Percentiles rank a stretch among this genome's conserved stretches.
These are phyloP conservation scores for Arthrobotrys conoides DNA, from an alignment of 2,329 filamentous ascomycete genomes.

Conservation along the genomic window DNA sequence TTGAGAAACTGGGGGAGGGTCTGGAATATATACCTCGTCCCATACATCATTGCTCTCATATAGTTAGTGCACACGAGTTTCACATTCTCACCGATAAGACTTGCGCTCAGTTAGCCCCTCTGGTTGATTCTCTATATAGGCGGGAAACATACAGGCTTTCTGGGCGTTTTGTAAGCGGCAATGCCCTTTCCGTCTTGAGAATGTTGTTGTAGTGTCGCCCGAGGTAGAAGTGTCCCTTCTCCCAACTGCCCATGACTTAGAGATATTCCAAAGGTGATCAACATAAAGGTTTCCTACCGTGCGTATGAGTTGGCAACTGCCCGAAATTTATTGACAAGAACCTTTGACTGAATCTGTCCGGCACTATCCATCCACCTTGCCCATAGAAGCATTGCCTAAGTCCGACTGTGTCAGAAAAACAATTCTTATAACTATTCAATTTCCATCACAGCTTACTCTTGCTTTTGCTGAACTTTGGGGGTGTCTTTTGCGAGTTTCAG, in stretches of 20 bases:
- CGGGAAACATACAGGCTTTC: slow-evolving; percentile 73
- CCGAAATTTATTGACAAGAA: slow-evolving; percentile 85
- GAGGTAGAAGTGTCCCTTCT: slow-evolving; percentile 97
- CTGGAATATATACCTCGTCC: slow-evolving; percentile 96
- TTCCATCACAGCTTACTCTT: slow-evolving; percentile 27
- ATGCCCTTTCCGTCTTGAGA: slow-evolving; percentile 85
- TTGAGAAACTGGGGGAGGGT: slow-evolving; percentile 92
- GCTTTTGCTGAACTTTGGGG: slow-evolving; percentile 59
- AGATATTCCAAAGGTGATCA: slow-evolving; percentile 65
- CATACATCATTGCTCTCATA: slow-evolving; percentile 84
- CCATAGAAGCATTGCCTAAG: slow-evolving; percentile 85
- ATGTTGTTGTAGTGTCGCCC: slow-evolving; percentile 98
- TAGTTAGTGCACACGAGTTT: slow-evolving; percentile 96
- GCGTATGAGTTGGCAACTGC: slow-evolving; percentile 77
- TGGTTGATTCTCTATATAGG: not conserved
- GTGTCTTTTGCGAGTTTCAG: slow-evolving; percentile 42
- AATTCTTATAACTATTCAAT: not conserved
- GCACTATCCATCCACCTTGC: slow-evolving; percentile 97
- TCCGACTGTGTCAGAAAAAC: slow-evolving; percentile 74
- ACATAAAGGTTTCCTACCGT: slow-evolving; percentile 65
- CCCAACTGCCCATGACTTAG: slow-evolving; percentile 74
- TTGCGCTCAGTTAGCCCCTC: slow-evolving; percentile 65
- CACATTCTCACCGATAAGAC: slow-evolving; percentile 83
- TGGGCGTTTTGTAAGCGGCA: slow-evolving; percentile 82
- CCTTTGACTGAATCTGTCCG: slow-evolving; percentile 89